These are phyloP conservation scores for Selenicereus undatus DNA, from an alignment of 148 eudicot species.

Conservation along the genomic window DNA sequence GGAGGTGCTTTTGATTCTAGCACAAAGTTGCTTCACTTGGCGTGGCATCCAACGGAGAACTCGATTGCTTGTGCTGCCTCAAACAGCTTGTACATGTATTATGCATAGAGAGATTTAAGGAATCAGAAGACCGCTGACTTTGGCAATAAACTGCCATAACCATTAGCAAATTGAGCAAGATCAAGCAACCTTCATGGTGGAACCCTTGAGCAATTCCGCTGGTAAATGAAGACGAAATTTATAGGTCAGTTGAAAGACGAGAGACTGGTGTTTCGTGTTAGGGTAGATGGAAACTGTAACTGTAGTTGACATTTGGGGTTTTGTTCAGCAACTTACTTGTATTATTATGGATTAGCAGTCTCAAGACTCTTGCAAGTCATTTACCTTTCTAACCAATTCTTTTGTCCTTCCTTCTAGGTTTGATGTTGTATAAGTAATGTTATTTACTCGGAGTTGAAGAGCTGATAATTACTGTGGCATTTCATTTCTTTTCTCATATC, in stretches of 20 bases:
- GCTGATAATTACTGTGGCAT: constrained; percentile 24
- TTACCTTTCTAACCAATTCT: constrained; percentile 26
- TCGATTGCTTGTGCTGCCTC: constrained; percentile 47
- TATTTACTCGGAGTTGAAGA: neutral
- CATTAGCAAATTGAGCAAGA: neutral
- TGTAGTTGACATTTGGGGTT: neutral
- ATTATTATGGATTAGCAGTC: constrained; percentile 4
- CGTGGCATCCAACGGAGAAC: constrained; percentile 49
- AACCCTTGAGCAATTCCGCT: neutral
- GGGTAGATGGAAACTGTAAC: constrained; percentile 6
- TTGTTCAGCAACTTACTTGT: constrained; percentile 11
- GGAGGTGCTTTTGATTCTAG: constrained; percentile 36
- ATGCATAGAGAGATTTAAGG: constrained; percentile 27
- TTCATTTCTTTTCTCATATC: constrained; percentile 42
- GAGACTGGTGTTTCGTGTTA: constrained; percentile 7
- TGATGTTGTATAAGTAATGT: constrained; percentile 9
- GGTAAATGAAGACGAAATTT: neutral
- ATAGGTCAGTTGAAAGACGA: neutral
- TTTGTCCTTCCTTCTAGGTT: neutral
- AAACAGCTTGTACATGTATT: constrained; percentile 49
- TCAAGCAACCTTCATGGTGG: neutral
- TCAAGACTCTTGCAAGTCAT: neutral
- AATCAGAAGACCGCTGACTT: neutral
- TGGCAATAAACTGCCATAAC: neutral
- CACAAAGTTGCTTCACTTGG: constrained; percentile 41